Evolutionary conservation across 441 rosid genomes (phyloP).

Genomic region (Corymbia calophylla): DNA sequence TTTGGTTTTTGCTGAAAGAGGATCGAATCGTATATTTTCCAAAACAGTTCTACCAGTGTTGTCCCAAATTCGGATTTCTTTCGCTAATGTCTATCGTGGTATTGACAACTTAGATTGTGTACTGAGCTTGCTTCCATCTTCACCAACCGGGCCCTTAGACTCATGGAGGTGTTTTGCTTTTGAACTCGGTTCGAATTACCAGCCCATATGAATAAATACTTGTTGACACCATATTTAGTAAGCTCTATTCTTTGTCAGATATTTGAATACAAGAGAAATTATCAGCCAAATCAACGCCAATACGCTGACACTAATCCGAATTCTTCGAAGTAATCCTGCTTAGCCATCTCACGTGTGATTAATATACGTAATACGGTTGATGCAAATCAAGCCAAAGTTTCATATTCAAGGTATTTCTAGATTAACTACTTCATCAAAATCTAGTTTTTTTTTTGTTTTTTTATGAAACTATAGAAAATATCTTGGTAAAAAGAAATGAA

Average conservation of each 20-base stretch:
- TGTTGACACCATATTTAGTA: background rate
- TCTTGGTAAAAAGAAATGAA: background rate
- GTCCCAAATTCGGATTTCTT: too few species aligned
- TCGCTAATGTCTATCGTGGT: background rate
- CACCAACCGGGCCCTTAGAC: background rate
- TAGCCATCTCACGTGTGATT: background rate
- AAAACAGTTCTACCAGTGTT: too few species aligned
- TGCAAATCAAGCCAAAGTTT: background rate
- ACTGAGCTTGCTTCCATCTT: background rate
- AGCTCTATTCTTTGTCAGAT: background rate
- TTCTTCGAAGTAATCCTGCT: background rate
- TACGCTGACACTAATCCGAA: fast-evolving
- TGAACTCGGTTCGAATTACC: background rate
- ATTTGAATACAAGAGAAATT: background rate
- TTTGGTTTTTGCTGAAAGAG: background rate
- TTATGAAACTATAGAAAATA: background rate
- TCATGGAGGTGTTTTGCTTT: background rate
- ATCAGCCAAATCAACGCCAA: background rate
- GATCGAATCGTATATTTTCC: background rate
- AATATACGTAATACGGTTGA: background rate
- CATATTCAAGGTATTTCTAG: background rate
- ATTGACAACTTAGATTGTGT: background rate
- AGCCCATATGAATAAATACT: background rate
- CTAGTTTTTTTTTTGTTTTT: background rate
- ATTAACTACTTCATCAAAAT: background rate